Conservation (phyloP, 306 rosid species). For the Cucumis hystrix region DNA sequence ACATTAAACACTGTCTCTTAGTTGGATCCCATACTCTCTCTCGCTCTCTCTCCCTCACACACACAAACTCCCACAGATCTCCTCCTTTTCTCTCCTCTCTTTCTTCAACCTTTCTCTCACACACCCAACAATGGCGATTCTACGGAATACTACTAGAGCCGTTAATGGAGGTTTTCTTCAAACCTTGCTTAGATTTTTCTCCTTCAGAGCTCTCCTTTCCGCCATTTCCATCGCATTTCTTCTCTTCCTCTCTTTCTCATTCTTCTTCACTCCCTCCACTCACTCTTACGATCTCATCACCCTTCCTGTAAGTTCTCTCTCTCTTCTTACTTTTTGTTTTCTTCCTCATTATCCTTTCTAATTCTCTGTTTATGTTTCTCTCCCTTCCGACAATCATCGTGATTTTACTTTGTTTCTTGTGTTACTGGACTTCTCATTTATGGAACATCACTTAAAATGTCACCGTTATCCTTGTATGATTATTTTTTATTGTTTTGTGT, state of each 20-base stretch:
- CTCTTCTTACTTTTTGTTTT: background rate
- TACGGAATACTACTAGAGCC: background rate
- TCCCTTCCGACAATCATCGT: background rate
- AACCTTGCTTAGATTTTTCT: background rate
- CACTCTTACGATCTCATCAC: constrained; percentile 23
- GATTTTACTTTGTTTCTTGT: background rate
- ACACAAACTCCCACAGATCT: background rate
- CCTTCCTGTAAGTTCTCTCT: constrained; percentile 22
- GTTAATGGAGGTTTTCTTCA: constrained; percentile 1
- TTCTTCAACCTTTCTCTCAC: background rate
- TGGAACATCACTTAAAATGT: background rate
- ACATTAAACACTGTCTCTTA: background rate
- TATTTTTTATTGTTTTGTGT: background rate
- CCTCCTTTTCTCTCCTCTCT: background rate
- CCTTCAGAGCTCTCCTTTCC: constrained; percentile 30
- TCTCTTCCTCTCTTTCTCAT: constrained; percentile 37
- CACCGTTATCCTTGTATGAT: background rate
- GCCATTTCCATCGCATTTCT: constrained; percentile 20
- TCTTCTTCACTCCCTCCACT: constrained; percentile 32
- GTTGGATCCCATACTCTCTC: background rate
- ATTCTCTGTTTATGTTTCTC: background rate
- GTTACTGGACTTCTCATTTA: background rate
- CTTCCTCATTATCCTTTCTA: background rate
- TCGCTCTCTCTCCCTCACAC: background rate
- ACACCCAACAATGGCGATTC: background rate